A percentile compares a stretch with the other conserved stretches of the same genome.
Conservation (phyloP, 306 rosid species). For the Dicorynia guianensis region DNA sequence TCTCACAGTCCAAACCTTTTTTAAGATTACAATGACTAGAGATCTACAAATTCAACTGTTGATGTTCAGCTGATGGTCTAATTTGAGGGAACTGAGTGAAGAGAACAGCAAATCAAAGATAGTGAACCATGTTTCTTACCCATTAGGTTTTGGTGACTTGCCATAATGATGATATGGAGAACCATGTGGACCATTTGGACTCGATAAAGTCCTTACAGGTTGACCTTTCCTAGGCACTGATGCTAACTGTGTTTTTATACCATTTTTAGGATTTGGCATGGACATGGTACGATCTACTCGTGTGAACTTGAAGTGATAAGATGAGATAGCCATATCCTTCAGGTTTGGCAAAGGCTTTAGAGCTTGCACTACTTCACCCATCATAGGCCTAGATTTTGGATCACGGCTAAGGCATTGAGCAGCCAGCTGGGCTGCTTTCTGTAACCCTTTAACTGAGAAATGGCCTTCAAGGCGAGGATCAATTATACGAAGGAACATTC, state of each 20-base stretch:
- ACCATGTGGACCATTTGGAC: constrained; percentile 65
- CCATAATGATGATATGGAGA: constrained; percentile 61
- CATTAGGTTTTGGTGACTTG: constrained; percentile 63
- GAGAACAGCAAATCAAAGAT: constrained; percentile 31
- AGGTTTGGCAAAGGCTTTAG: constrained; percentile 82
- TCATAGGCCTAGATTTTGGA: constrained; percentile 87
- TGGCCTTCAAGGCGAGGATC: constrained; percentile 97
- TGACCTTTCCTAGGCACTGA: constrained; percentile 73
- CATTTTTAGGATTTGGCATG: constrained; percentile 63
- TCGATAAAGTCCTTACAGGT: constrained; percentile 71
- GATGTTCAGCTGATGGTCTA: constrained; percentile 20
- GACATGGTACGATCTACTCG: constrained; percentile 78
- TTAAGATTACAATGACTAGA: constrained; percentile 18
- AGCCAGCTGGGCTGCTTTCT: constrained; percentile 76
- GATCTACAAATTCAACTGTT: constrained; percentile 34
- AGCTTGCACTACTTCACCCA: constrained; percentile 81
- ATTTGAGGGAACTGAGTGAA: constrained; percentile 47
- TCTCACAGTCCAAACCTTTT: constrained; percentile 22
- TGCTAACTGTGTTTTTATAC: constrained; percentile 61
- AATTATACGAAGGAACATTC: constrained; percentile 73
- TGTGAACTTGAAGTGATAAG: constrained; percentile 67
- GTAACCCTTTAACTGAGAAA: constrained; percentile 88
- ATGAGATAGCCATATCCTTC: constrained; percentile 90
- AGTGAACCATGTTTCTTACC: constrained; percentile 37
- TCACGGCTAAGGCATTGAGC: constrained; percentile 88